A percentile compares a stretch with the other conserved stretches of the same genome.
Conservation (phyloP, 805 yeast species). For the Candida chauliodis region DNA sequence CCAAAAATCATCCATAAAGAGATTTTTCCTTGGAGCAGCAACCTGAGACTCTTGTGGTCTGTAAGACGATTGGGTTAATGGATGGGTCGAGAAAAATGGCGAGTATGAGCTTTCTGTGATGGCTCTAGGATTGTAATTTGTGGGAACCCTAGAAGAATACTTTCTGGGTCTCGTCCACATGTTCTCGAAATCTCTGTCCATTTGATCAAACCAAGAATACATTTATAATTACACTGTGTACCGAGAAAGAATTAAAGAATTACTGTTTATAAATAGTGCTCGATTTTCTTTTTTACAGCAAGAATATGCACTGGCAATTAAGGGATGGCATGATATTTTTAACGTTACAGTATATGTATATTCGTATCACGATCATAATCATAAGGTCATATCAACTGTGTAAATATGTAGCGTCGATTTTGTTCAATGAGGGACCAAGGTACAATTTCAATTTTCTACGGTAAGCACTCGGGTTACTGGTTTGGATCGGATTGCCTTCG, state of each 20-base stretch:
- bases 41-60: not conserved
- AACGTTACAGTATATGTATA: too few species aligned
- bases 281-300: not conserved
- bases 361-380: not conserved
- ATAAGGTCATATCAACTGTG: constrained; percentile 3
- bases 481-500: constrained; percentile 89
- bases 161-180: constrained; percentile 12
- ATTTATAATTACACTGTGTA: not conserved
- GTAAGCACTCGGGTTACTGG: constrained; percentile 70
- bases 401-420: constrained; percentile 91
- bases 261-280: too few species aligned
- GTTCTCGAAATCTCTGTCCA: constrained; percentile 10
- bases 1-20: constrained; percentile 10
- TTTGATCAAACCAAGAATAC: constrained; percentile 6
- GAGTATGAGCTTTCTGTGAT: constrained; percentile 2
- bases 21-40: not conserved
- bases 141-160: constrained; percentile 7
- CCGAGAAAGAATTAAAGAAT: too few species aligned
- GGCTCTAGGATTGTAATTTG: constrained; percentile 7
- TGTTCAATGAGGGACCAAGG: constrained; percentile 65
- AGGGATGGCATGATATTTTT: too few species aligned
- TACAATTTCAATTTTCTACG: constrained; percentile 76
- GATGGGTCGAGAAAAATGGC: not conserved
- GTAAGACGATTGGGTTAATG: not conserved
- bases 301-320: not conserved